Evolutionary conservation across 1,139 yeast genomes (phyloP), one percentile per base, ranked within the genome.

Genomic region (Sugiyamaella novakii): DNA sequence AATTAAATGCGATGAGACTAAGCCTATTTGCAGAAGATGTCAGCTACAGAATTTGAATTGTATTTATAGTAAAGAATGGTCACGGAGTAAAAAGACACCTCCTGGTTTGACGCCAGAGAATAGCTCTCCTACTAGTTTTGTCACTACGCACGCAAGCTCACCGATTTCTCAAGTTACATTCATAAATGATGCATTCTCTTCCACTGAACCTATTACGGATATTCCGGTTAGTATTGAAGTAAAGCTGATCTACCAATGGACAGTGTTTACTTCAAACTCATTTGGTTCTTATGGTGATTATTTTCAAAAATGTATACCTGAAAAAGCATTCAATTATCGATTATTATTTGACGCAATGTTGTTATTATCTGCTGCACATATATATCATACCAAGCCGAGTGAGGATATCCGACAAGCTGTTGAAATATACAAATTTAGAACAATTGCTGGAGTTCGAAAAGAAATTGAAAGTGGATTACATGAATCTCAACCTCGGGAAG

Each of bases 1-100:
- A 37, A 44, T 52, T 12, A 52, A 53, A 39, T 53, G 55, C 36
- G 54, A 53, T 35, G 55, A 51, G 33, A 30, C 43, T 17, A 45
- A 49, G 24, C 55, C 55, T 2, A 31, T 37, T 10, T 53, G 55
- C 17, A 29, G 39, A 21, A 30, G 47, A 18, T 53, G 55, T 41
- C 40, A 42, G 27, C 19, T 19, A 18, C 48, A 40, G 38, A 38
- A 40, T 12, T 41, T 45, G 19, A 36, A 42, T 8, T 53, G 54
- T 31, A 30, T 33, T 17, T 53, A 53, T 35, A 39, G 43, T 35
- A 18, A 36, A n/a, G 28, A 38, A 11, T 46, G 55, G 52, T 34
- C 46, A n/a, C 28, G 39, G 5, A 15, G 36, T 4, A 34, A 10
- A 8, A 19, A 10, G 21, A 27, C 24, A 33, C 18, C 34, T 41